Base-by-base conservation (phyloP, 1,284 basidiomycete species). In the Fomitiporia mediterranea region DNA sequence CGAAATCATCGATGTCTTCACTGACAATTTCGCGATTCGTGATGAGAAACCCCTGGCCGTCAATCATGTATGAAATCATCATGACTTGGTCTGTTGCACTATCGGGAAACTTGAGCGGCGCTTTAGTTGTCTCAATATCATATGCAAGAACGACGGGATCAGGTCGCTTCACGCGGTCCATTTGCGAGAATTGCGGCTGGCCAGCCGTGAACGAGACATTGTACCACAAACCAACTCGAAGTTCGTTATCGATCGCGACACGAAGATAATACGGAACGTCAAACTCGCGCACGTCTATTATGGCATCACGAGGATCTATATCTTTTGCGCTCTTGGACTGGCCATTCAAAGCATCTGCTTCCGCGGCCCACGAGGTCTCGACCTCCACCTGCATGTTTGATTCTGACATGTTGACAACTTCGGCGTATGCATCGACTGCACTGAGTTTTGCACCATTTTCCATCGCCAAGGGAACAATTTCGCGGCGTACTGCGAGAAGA, bases 31-130 rank as follows among this genome's bases (percentile, higher is more conserved):
- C 96, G 47, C 97, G 82, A 66, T 99, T 99, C 19, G 94, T 98
- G 70, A 99, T 98, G 60, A 99, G 82, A 67, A 90, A 99, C 0
- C 97, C 97, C 69, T 98, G 92, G 0, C 93, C 94, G 68, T 97
- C 94, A 34, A 97, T 76, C 93, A 97, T 97, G 73, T 96, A 97
- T 42, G 97, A 99, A 63, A 99, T 99, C 97, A 99, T 99, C 96
- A 99, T 99, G 65, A 99, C 93, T 68, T 97, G 94, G 74, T 99
- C 97, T 19, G 91, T 87, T 9, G 88, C 84, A 63, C 94, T 90
- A 74, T 99, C 97, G 0, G 97, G 97, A 68, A 99, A 99, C 72
- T 99, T 99, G 68, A 99, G 85, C 11, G 97, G 97, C 47, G 94
- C 91, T 73, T 99, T 99, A 1, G 95, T 95, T 27, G 94, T 97